These are phyloP conservation scores for Triglochin maritima DNA, from an alignment of 106 monocot genomes.

Conservation along the genomic window DNA sequence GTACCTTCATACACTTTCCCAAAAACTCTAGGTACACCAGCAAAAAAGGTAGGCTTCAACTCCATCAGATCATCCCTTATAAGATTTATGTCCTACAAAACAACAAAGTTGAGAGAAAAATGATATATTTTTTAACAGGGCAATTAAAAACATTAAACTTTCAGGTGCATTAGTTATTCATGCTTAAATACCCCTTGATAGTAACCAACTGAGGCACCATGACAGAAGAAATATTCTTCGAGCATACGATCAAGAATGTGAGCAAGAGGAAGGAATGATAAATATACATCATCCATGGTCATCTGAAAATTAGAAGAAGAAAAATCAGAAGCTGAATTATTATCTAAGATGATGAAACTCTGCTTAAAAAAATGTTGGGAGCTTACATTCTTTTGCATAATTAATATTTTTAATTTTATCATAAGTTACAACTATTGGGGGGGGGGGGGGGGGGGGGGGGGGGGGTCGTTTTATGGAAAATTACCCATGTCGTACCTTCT, in stretches of 20 bases:
- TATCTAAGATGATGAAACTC: too few species aligned
- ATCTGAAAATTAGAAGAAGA: constrained; percentile 28
- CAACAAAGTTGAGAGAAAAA: not conserved
- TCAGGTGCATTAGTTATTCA: not conserved
- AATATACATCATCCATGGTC: constrained; percentile 73
- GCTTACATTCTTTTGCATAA: too few species aligned
- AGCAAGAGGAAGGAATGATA: constrained; percentile 91
- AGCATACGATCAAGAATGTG: constrained; percentile 89
- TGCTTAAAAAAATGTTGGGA: too few species aligned
- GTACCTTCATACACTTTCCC: constrained; percentile 84
- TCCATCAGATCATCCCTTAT: constrained; percentile 87
- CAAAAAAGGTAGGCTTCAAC: constrained; percentile 76
- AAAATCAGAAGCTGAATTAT: too few species aligned
- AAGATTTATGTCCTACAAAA: constrained; percentile 55
- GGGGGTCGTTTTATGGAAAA: too few species aligned
- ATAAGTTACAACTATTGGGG: too few species aligned
- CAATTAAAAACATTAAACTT: too few species aligned
- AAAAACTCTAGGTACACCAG: constrained; percentile 91
- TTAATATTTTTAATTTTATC: too few species aligned
- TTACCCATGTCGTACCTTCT: constrained; percentile 38
- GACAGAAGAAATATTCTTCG: constrained; percentile 89
- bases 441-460: too few species aligned
- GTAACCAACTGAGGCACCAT: constrained; percentile 90
- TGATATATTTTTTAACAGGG: too few species aligned
- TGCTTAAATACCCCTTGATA: constrained; percentile 63